phyloP scores from a whole-genome alignment of 2,329 filamentous ascomycete genomes.

The Colletotrichum tropicicola region DNA sequence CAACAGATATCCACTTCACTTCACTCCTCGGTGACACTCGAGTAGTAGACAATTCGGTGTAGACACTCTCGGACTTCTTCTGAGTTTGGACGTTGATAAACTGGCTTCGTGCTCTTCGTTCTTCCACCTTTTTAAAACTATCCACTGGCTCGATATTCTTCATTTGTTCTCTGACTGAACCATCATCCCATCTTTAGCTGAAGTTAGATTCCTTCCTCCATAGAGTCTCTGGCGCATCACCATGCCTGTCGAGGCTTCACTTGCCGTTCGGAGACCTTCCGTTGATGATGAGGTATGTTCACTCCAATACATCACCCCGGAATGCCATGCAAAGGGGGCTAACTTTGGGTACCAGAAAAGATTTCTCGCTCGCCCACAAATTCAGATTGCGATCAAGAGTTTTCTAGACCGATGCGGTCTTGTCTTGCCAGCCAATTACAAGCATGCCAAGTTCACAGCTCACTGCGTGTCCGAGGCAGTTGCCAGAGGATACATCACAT shows the following conservation, averaged over 20 bases:
- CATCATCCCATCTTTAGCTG: neutral
- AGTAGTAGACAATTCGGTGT: neutral
- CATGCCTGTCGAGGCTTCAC: neutral
- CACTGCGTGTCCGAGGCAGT: neutral
- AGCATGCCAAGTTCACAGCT: neutral
- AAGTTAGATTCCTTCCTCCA: neutral
- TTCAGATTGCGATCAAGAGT: neutral
- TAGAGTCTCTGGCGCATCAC: neutral
- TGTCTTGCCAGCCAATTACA: neutral
- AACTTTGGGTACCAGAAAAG: neutral
- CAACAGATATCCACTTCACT: neutral
- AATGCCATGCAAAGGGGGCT: too few relatives aligned
- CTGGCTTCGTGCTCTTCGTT: neutral
- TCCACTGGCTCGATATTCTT: neutral
- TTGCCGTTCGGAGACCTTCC: neutral
- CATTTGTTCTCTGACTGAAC: neutral
- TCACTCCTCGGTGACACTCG: too few relatives aligned
- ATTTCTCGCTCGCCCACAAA: neutral
- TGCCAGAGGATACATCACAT: neutral
- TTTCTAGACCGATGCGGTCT: neutral
- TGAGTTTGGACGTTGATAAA: neutral
- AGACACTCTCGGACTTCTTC: neutral
- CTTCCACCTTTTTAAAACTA: neutral
- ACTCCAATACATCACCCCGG: too few relatives aligned
- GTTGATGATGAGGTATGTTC: neutral